A percentile compares a stretch with the other conserved stretches of the same genome.
These are phyloP conservation scores for Fomitopsis serialis DNA, from an alignment of 768 basidiomycete genomes.

Conservation along the genomic window DNA sequence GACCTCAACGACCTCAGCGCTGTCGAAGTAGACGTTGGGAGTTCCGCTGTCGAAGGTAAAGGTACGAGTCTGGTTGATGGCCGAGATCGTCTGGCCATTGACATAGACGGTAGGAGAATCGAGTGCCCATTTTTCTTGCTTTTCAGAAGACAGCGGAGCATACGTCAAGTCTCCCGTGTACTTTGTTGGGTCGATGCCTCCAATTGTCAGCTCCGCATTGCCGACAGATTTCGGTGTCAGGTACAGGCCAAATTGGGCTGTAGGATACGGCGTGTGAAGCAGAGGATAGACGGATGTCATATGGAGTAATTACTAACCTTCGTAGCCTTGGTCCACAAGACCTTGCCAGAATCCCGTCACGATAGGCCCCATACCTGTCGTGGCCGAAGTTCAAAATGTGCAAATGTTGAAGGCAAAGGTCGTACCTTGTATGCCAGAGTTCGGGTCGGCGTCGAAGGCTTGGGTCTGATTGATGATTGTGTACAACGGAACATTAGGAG, in stretches of 20 bases:
- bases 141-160: background rate
- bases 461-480: constrained; percentile 50
- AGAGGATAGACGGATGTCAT: constrained; percentile 37
- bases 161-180: constrained; percentile 30
- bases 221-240: constrained; percentile 38
- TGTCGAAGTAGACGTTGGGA: constrained; percentile 44
- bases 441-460: constrained; percentile 47
- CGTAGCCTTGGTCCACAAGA: constrained; percentile 42
- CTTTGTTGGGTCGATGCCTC: constrained; percentile 49
- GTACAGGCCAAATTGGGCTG: constrained; percentile 26
- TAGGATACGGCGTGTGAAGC: constrained; percentile 45
- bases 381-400: no score
- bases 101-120: constrained; percentile 41
- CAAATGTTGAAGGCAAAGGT: background rate
- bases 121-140: constrained; percentile 35
- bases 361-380: background rate
- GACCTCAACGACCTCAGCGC: constrained; percentile 44
- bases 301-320: constrained; percentile 32
- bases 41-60: constrained; percentile 58
- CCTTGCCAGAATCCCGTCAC: constrained; percentile 47
- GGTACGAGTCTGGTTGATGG: constrained; percentile 33
- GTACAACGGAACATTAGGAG: constrained; percentile 35
- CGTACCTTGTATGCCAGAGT: constrained; percentile 50
- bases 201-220: constrained; percentile 47
- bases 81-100: constrained; percentile 44